A percentile compares a stretch with the other conserved stretches of the same genome.
Evolutionary conservation across 2,329 filamentous ascomycete genomes (phyloP).

Genomic region (Aspergillus arachidicola): DNA sequence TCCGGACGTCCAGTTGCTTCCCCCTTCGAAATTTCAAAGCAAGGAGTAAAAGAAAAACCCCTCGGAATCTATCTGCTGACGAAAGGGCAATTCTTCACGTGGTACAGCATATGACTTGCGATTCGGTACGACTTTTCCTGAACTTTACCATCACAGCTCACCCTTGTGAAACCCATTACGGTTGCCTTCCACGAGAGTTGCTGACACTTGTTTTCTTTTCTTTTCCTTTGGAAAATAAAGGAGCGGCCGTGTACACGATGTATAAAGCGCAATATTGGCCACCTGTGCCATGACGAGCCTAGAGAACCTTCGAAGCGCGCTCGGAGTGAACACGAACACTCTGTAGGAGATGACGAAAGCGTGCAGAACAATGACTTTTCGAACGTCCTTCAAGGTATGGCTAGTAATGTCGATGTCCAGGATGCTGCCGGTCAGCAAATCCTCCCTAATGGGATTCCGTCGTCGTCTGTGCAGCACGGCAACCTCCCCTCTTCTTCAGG

Average conservation of each 20-base stretch:
- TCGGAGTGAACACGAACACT: constrained; percentile 65
- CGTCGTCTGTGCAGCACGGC: constrained; percentile 57
- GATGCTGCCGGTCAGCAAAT: constrained; percentile 52
- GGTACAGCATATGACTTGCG: constrained; percentile 85
- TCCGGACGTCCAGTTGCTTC: background rate
- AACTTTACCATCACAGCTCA: constrained; percentile 21
- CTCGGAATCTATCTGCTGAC: constrained; percentile 49
- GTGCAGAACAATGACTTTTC: constrained; percentile 48
- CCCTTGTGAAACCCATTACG: constrained; percentile 28
- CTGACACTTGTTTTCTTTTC: constrained; percentile 33
- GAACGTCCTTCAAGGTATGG: constrained; percentile 49
- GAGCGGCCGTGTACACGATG: constrained; percentile 96
- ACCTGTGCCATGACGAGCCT: constrained; percentile 96
- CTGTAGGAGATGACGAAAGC: constrained; percentile 63
- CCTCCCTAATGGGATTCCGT: constrained; percentile 52
- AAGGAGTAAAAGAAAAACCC: constrained; percentile 4
- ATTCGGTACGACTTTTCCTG: constrained; percentile 67
- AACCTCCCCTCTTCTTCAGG: constrained; percentile 69
- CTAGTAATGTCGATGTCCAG: constrained; percentile 60
- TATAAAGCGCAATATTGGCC: constrained; percentile 97
- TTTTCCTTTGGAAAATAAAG: constrained; percentile 49
- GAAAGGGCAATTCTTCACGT: constrained; percentile 42
- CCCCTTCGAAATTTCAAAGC: constrained; percentile 17
- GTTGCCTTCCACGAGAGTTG: constrained; percentile 14
- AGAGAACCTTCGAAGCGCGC: constrained; percentile 82